Evolutionary conservation across 225 moss, liverwort and hornwort species (phyloP).

Genomic region (Bryoerythrophyllum caledonicum): DNA sequence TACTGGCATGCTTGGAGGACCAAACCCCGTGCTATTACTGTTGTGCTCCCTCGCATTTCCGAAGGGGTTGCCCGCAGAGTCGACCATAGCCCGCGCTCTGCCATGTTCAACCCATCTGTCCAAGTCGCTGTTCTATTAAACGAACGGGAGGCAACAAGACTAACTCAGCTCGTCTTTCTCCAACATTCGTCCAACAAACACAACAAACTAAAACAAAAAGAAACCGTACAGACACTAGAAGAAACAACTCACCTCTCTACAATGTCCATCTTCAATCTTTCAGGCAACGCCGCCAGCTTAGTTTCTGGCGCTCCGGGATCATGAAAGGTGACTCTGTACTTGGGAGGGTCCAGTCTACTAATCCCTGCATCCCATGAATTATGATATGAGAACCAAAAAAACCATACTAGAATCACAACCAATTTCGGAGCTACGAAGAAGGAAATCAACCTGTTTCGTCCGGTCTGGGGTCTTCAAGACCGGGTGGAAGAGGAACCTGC

Average conservation of each 20-base stretch:
- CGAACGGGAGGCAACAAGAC: not conserved
- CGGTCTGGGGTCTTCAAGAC: slow-evolving; percentile 66
- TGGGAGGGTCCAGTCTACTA: slow-evolving; percentile 49
- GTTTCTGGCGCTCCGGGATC: slow-evolving; percentile 54
- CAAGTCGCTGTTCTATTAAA: slow-evolving; percentile 44
- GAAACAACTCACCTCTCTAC: slow-evolving; percentile 50
- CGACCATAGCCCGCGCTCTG: slow-evolving; percentile 78
- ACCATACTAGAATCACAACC: not conserved
- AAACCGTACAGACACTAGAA: not conserved
- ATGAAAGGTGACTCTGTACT: slow-evolving; percentile 50
- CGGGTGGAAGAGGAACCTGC: slow-evolving; percentile 65
- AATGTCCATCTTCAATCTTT: slow-evolving; percentile 51
- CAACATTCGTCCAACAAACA: not conserved
- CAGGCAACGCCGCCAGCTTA: slow-evolving; percentile 46
- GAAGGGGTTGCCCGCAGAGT: slow-evolving; percentile 67
- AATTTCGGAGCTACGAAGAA: not conserved
- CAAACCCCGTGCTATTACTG: slow-evolving; percentile 54
- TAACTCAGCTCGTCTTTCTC: not conserved
- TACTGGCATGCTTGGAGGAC: slow-evolving; percentile 68
- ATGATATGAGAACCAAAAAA: not conserved
- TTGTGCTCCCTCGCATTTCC: slow-evolving; percentile 50
- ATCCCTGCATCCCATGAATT: slow-evolving; percentile 37
- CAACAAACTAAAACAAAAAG: not conserved
- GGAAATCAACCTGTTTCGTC: slow-evolving; percentile 62
- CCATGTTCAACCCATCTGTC: slow-evolving; percentile 79